Evolutionary conservation across 805 yeast genomes (phyloP).

Genomic region (Naumovozyma castellii): DNA sequence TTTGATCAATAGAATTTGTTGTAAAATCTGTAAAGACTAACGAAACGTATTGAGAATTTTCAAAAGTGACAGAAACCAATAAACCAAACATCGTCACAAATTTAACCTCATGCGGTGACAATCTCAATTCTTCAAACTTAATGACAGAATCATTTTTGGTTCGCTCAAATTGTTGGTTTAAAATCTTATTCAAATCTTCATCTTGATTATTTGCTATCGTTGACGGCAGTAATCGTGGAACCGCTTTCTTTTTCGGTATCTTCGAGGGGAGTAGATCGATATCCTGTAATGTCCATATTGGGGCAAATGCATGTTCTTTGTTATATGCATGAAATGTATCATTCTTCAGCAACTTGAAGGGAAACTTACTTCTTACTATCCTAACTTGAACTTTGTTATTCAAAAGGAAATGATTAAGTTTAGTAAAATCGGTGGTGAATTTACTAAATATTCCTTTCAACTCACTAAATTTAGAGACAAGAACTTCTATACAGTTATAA

Average conservation of each 20-base stretch:
- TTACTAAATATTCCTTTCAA: constrained; percentile 3
- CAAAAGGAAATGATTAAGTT: not conserved
- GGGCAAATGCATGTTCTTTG: not conserved
- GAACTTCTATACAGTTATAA: constrained; percentile 5
- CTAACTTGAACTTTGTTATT: constrained; percentile 1
- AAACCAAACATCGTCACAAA: constrained; percentile 14
- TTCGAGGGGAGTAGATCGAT: too few relatives aligned
- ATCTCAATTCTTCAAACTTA: constrained; percentile 9
- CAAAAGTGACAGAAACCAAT: constrained; percentile 15
- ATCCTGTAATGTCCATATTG: not conserved
- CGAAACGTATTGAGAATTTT: constrained; percentile 6
- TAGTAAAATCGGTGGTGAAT: constrained; percentile 1
- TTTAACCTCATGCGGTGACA: constrained; percentile 4
- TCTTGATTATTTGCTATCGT: not conserved
- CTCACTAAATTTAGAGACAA: not conserved
- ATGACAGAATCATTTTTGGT: constrained; percentile 6
- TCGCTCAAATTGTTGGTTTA: not conserved
- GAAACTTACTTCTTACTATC: too few relatives aligned
- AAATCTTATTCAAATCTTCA: not conserved
- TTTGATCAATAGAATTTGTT: constrained; percentile 9
- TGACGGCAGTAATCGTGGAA: too few relatives aligned
- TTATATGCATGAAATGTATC: not conserved
- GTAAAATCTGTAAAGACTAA: constrained; percentile 27
- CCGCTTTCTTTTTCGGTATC: too few relatives aligned
- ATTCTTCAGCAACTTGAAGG: not conserved